Evolutionary conservation across 1,284 basidiomycete genomes (phyloP).

Genomic region (Anthracocystis setariae): DNA sequence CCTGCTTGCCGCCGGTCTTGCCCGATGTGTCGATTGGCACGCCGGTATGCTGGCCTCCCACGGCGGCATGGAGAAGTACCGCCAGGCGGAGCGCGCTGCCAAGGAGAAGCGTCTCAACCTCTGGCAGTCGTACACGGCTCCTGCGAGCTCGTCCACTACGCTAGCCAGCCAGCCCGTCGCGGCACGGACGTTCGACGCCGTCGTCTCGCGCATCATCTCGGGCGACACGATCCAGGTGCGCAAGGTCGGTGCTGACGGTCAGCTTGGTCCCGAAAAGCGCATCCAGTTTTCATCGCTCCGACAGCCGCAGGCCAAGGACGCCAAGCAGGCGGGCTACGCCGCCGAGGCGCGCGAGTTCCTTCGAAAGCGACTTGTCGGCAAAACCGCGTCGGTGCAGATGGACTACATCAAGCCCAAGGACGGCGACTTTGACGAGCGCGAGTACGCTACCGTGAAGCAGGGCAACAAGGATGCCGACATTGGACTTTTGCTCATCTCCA

Average conservation of each 20-base stretch:
- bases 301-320: conserved; percentile 76
- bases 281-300: conserved; percentile 89
- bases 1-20: conserved; percentile 84
- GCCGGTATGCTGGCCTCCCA: conserved; percentile 85
- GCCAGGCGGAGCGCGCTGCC: conserved; percentile 83
- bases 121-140: conserved; percentile 75
- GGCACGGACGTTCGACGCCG: conserved; percentile 73
- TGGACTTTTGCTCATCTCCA: conserved; percentile 90
- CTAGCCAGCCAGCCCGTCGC: conserved; percentile 43
- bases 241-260: conserved; percentile 68
- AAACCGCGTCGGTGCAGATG: conserved; percentile 57
- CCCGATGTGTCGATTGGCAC: conserved; percentile 96
- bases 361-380: conserved; percentile 56
- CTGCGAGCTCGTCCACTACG: conserved; percentile 35
- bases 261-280: conserved; percentile 76
- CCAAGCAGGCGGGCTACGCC: conserved; percentile 87
- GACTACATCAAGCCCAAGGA: conserved; percentile 64
- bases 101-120: conserved; percentile 83
- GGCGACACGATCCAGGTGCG: conserved; percentile 80
- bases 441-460: conserved; percentile 57
- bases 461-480: conserved; percentile 73
- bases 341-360: conserved; percentile 83
- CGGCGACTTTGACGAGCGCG: conserved; percentile 60
- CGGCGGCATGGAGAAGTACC: conserved; percentile 72
- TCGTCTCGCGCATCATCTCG: conserved; percentile 87